Evolutionary conservation across 805 yeast species (phyloP).

Genomic region (Metschnikowia rubicola): DNA sequence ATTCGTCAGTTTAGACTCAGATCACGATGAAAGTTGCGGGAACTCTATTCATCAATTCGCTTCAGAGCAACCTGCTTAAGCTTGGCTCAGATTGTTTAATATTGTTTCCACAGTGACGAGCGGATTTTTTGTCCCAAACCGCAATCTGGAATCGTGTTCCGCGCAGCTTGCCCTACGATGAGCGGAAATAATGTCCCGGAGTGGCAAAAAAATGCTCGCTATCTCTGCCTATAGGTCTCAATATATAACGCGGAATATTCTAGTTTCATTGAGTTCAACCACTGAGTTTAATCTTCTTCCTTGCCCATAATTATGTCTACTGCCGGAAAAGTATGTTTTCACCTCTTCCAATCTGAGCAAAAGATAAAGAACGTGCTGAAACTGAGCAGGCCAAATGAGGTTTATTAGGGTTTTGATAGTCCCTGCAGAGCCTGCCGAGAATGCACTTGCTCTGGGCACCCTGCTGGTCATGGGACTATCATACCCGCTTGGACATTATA

Average conservation of each 20-base stretch:
- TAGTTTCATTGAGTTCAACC: not conserved
- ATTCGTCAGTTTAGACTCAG: no score
- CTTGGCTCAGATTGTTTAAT: no score
- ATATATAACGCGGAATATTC: conserved; percentile 6
- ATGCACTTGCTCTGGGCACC: not conserved
- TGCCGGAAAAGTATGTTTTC: conserved; percentile 25
- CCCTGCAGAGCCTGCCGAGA: no score
- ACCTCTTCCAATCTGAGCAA: not conserved
- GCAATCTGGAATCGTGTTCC: not conserved
- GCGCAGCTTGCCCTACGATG: not conserved
- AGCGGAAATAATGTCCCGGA: conserved; percentile 7
- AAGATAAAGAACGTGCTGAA: not conserved
- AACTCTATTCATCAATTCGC: no score
- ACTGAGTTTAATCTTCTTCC: not conserved
- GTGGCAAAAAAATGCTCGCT: conserved; percentile 4
- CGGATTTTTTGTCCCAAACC: no score
- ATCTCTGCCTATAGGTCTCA: not conserved
- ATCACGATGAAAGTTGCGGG: no score
- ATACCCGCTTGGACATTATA: not conserved
- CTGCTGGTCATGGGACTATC: conserved; percentile 6
- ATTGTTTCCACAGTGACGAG: no score
- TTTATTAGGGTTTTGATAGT: no score
- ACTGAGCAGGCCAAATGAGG: no score
- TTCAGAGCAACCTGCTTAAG: no score
- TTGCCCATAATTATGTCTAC: conserved; percentile 16